These are phyloP conservation scores for maize (Zea mays) DNA, from an alignment of 176 grass and related monocot species.

Conservation along the genomic window Zm-B73-REFERENCE-NAM-5.0 NC_050102.1:176137001-176137500, in stretches of 20 bases:
- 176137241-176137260: slow-evolving; percentile 62
- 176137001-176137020: slow-evolving; percentile 71
- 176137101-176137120: slow-evolving; percentile 48
- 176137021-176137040: slow-evolving; percentile 68
- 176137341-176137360: slow-evolving; percentile 89
- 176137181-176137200: slow-evolving; percentile 48
- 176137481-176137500: background rate
- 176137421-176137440: slow-evolving; percentile 1
- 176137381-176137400: slow-evolving; percentile 98
- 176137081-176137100: slow-evolving; percentile 56
- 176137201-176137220: background rate
- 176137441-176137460: background rate
- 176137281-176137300: slow-evolving; percentile 81
- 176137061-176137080: slow-evolving; percentile 45
- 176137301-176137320: slow-evolving; percentile 96
- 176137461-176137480: slow-evolving; percentile 16
- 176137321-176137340: slow-evolving; percentile 94
- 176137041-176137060: slow-evolving; percentile 63
- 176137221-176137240: slow-evolving; percentile 8
- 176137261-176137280: slow-evolving; percentile 69
- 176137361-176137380: slow-evolving; percentile 97
- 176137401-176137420: slow-evolving; percentile 67
- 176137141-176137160: slow-evolving; percentile 58
- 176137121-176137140: slow-evolving; percentile 64
- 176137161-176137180: slow-evolving; percentile 75